Evolutionary conservation across 495 filamentous ascomycete genomes (phyloP).

Genomic region (Neurospora sp.): DNA sequence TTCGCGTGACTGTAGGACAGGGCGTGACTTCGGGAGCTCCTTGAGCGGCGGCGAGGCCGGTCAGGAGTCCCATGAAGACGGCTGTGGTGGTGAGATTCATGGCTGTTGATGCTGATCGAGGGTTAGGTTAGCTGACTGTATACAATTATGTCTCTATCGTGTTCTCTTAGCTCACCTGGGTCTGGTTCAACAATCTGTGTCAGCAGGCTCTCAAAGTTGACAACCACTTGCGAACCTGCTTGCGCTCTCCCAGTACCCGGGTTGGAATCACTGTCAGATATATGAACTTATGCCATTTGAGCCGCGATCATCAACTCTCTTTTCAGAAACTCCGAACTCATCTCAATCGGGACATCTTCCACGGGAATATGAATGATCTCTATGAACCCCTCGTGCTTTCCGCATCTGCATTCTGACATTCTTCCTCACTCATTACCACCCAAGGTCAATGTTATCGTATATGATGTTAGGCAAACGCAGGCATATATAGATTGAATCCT

Average conservation of each 20-base stretch:
- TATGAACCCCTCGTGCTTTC: background rate
- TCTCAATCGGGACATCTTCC: background rate
- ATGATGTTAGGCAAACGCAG: background rate
- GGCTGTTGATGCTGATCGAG: background rate
- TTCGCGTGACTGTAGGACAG: conserved; percentile 22
- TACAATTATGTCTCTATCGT: background rate
- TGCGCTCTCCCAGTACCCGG: background rate
- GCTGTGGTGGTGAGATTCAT: conserved; percentile 15
- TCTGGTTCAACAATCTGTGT: background rate
- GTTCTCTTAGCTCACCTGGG: background rate
- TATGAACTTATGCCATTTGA: background rate
- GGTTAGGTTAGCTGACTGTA: background rate
- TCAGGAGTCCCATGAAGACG: conserved; percentile 12
- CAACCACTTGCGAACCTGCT: background rate
- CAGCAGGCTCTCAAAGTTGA: background rate
- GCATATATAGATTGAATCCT: background rate
- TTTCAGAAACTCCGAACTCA: background rate
- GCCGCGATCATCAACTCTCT: background rate
- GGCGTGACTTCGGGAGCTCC: background rate
- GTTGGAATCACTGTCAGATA: background rate
- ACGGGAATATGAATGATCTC: background rate
- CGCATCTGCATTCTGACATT: background rate
- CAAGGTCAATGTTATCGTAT: background rate
- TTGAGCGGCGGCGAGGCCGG: conserved; percentile 12
- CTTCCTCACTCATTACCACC: background rate